These are phyloP conservation scores for Massospora cicadina DNA, from an alignment of 371 early-diverging fungal species.

Conservation along the genomic window DNA sequence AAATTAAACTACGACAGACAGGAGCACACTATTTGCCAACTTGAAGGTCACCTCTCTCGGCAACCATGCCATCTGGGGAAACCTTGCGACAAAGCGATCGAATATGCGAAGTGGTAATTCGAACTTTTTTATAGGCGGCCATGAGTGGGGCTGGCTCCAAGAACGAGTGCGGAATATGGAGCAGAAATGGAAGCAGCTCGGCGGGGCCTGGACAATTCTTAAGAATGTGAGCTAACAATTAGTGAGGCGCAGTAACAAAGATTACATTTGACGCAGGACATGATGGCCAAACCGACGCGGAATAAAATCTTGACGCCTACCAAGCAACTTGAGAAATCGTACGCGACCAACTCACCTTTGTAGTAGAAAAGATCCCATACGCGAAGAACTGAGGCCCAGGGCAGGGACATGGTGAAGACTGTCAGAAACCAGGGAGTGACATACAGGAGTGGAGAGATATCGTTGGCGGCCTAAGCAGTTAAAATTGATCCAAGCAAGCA, in stretches of 20 bases:
- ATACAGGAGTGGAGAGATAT: constrained; percentile 71
- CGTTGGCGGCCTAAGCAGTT: constrained; percentile 31
- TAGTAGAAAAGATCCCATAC: constrained; percentile 87
- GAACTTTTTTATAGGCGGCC: constrained; percentile 45
- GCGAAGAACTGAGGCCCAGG: constrained; percentile 77
- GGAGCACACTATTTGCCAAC: constrained; percentile 1
- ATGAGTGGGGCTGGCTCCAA: constrained; percentile 47
- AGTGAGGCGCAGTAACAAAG: neutral
- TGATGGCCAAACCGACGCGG: constrained; percentile 61
- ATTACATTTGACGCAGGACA: constrained; percentile 42
- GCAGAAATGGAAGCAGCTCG: constrained; percentile 51
- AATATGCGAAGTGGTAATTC: constrained; percentile 18
- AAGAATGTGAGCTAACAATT: constrained; percentile 29
- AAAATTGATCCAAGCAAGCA: constrained; percentile 6
- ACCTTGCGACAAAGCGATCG: constrained; percentile 7
- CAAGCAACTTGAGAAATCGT: neutral
- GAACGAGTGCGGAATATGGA: constrained; percentile 62
- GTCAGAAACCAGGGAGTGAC: constrained; percentile 90
- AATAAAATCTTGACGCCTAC: constrained; percentile 65
- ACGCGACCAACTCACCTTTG: constrained; percentile 29
- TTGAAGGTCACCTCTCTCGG: constrained; percentile 4
- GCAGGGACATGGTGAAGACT: constrained; percentile 70
- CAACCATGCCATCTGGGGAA: neutral
- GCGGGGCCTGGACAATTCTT: constrained; percentile 56
- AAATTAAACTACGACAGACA: no score